Percentiles rank a stretch among this genome's conserved stretches.
phyloP scores from a whole-genome alignment of 1,284 basidiomycete genomes.

The Ceratobasidium sp. region DNA sequence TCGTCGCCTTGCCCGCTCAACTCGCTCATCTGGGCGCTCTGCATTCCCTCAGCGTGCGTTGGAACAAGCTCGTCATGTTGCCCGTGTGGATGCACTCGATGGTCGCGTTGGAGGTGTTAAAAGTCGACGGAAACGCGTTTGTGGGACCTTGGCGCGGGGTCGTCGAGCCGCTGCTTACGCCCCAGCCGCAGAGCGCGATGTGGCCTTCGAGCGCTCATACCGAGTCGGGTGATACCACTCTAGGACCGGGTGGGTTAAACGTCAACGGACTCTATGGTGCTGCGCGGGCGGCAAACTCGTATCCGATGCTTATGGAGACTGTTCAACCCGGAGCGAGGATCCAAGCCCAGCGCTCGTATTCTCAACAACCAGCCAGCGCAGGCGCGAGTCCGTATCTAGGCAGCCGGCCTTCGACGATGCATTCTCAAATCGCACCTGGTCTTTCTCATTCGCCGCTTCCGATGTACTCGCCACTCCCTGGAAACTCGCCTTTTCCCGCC shows the following conservation, averaged over 20 bases:
- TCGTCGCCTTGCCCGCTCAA: conserved; percentile 78
- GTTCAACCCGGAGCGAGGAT: not conserved
- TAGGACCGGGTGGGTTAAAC: not conserved
- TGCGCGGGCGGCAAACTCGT: conserved; percentile 35
- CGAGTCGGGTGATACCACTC: not conserved
- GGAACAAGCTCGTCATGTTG: conserved; percentile 90
- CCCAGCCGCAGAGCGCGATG: conserved; percentile 4
- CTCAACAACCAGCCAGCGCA: not conserved
- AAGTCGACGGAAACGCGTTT: conserved; percentile 95
- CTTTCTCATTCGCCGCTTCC: not conserved
- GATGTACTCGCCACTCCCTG: conserved; percentile 1
- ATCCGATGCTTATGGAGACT: conserved; percentile 13
- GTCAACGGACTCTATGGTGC: conserved; percentile 22
- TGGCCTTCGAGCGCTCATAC: not conserved
- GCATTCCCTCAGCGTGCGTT: conserved; percentile 88
- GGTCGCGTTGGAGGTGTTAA: conserved; percentile 84
- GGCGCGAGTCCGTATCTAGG: conserved; percentile 17
- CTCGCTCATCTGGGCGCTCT: conserved; percentile 78
- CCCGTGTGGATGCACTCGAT: conserved; percentile 95
- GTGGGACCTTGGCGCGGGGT: conserved; percentile 91
- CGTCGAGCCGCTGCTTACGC: conserved; percentile 80
- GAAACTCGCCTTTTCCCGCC: not conserved
- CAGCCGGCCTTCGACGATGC: conserved; percentile 16
- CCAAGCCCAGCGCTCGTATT: conserved; percentile 28
- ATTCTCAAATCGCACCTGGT: not conserved